Base-by-base conservation (phyloP, 208 protist genomes). In the Vickermania ingenoplastis region DNA sequence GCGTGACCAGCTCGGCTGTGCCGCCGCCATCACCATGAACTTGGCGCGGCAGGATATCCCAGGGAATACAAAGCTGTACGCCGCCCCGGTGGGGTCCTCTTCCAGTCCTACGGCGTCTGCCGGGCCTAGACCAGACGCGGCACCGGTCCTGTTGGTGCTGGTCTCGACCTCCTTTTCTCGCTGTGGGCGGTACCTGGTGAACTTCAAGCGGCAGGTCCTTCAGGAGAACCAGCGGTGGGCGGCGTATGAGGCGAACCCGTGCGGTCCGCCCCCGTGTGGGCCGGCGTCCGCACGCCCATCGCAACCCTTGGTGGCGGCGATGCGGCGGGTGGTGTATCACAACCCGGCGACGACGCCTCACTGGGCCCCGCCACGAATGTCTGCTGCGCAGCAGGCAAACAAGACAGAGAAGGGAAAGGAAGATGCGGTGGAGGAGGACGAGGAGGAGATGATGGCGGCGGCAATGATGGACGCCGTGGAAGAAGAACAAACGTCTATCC, bases 321-420 rank as follows among this genome's bases (percentile, higher is more conserved):
- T 91, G 66, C 64, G 56, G 21, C 76, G 71, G 7, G 80, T 93
- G n/a, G 75, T 62, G 26, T 93, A 83, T 41, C 86, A 93, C 69
- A 93, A 93, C 70, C 86, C 86, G 1, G 67, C 62, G 25, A 89
- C 81, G 0, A 67, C 76, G 28, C 86, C 86, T 2, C 69, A 86
- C 31, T 93, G 86, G 83, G 50, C 67, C 2, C 86, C 79, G 31
- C 86, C 82, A 13, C 62, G 59, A 21, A 63, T 90, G 17, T 77
- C 74, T 60, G 77, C 87, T 21, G 54, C 63, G 30, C 57, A 17
- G 25, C 51, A 25, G 22, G 7, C 4, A 22, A 25, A 59, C 5
- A 14, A 59, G 54, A 7, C 41, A 22, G 11, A 59, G 14, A 25
- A 59, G 27, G 22, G 4, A 13, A 29, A 14, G 17, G 52, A 45